Evolutionary conservation across 192 early-diverging fungal species (phyloP), one percentile per base, ranked within the genome.

Genomic region (Coemansia guatemalensis): DNA sequence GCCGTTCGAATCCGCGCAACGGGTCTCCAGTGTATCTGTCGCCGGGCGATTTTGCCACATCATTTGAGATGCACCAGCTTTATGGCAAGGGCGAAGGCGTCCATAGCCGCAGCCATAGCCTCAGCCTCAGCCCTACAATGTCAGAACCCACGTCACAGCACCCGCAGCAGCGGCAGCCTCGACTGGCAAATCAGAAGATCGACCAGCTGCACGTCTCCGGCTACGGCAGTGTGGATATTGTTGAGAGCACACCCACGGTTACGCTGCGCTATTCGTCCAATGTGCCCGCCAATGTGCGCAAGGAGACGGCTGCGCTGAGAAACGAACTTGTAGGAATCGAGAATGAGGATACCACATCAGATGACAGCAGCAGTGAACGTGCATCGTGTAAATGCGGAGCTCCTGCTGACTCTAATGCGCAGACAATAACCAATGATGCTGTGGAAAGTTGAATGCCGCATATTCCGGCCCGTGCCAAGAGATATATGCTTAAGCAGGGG

Each of bases 311-410:
- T 25, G 78, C 78, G 3, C 69, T 81, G 63, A 81, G 75, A 59
- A 75, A 81, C 56, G 78, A 81, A 68, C 69, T 81, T 14, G 78
- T 81, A 9, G 78, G 78, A 7, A 75, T 81, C 25, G 78, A 81
- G 30, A 53, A 72, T 17, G 62, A 68, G 18, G 69, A 72, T 18
- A 60, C 56, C 44, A 58, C 60, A 8, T 54, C 64, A 53, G 74
- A 75, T 47, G 71, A 73, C 57, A 63, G 66, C 64, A 41, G 61
- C 62, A 72, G 62, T 53, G 68, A 67, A 48, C 52, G 58, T 26
- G 56, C 51, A 12, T 47, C 48, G 50, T 26, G 39, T 3, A 8
- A 44, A 44, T 11, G 39, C 39, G 11, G 39, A 44, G 39, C 11
- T 14, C 12, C 39, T 17, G 17, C 33, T 35, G 33, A 17, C 39